phyloP scores from a whole-genome alignment of 139 green algal genomes.

The Mesotaenium endlicherianum region DNA sequence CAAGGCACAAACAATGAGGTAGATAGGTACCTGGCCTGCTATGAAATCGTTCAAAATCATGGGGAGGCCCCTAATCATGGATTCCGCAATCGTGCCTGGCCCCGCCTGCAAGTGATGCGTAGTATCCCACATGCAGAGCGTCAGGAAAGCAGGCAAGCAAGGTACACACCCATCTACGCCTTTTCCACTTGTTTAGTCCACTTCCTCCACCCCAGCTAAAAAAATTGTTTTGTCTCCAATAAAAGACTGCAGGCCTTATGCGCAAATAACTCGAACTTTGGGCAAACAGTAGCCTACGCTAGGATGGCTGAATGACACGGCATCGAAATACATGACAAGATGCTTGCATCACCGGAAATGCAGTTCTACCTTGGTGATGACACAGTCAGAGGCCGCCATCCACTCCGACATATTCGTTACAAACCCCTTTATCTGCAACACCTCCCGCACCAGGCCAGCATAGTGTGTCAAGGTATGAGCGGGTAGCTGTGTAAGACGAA shows the following conservation, averaged over 20 bases:
- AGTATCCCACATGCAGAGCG: background rate
- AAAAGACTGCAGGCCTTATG: too few relatives aligned
- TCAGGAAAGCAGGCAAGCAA: background rate
- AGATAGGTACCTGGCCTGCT: slow-evolving; percentile 64
- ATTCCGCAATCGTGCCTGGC: slow-evolving; percentile 94
- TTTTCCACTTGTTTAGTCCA: too few relatives aligned
- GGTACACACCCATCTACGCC: background rate
- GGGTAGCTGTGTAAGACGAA: too few relatives aligned
- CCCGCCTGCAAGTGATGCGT: slow-evolving; percentile 55
- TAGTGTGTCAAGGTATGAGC: too few relatives aligned
- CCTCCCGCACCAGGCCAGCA: background rate
- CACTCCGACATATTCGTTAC: slow-evolving; percentile 91
- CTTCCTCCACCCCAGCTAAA: too few relatives aligned
- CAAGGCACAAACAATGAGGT: too few relatives aligned
- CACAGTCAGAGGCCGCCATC: slow-evolving; percentile 83
- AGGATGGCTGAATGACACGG: too few relatives aligned
- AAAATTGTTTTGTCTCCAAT: too few relatives aligned
- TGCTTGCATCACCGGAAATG: too few relatives aligned
- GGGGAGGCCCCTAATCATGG: slow-evolving; percentile 89
- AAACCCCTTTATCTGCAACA: slow-evolving; percentile 71
- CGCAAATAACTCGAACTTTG: too few relatives aligned
- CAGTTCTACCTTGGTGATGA: slow-evolving; percentile 87
- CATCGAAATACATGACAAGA: too few relatives aligned
- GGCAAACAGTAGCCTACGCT: too few relatives aligned
- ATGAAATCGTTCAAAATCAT: slow-evolving; percentile 95